Percentiles rank a stretch among this genome's conserved stretches.
Conservation (phyloP, 768 basidiomycete species). For the Suillus americanus region DNA sequence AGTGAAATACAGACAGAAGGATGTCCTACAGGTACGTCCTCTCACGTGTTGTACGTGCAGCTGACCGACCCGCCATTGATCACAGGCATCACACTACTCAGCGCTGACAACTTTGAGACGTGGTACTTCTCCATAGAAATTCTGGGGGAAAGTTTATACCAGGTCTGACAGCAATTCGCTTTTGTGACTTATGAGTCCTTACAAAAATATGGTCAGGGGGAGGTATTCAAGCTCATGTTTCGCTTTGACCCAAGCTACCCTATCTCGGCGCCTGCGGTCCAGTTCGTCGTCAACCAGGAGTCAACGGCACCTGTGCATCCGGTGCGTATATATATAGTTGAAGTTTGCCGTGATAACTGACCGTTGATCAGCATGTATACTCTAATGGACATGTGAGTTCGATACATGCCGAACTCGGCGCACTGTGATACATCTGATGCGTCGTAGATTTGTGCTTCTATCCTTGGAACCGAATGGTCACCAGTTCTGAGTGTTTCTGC, state of each 20-base stretch:
- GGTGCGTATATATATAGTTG: slow-evolving; percentile 41
- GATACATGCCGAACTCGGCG: neutral
- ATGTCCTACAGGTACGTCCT: slow-evolving; percentile 55
- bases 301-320: slow-evolving; percentile 77
- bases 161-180: slow-evolving; percentile 40
- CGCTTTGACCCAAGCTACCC: slow-evolving; percentile 82
- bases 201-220: slow-evolving; percentile 46
- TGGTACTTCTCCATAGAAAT: slow-evolving; percentile 84
- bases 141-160: slow-evolving; percentile 79
- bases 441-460: slow-evolving; percentile 81
- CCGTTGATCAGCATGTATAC: slow-evolving; percentile 67
- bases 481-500: slow-evolving; percentile 83
- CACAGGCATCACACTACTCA: slow-evolving; percentile 69
- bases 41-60: neutral
- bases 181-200: slow-evolving; percentile 5
- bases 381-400: slow-evolving; percentile 79
- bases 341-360: slow-evolving; percentile 10
- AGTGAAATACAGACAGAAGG: slow-evolving; percentile 64
- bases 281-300: slow-evolving; percentile 70
- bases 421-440: slow-evolving; percentile 17
- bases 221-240: slow-evolving; percentile 77
- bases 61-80: neutral
- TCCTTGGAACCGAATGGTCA: slow-evolving; percentile 88
- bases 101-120: slow-evolving; percentile 73
- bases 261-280: slow-evolving; percentile 85